phyloP scores from a whole-genome alignment of 495 filamentous ascomycete species.

The Zalerion maritima region DNA sequence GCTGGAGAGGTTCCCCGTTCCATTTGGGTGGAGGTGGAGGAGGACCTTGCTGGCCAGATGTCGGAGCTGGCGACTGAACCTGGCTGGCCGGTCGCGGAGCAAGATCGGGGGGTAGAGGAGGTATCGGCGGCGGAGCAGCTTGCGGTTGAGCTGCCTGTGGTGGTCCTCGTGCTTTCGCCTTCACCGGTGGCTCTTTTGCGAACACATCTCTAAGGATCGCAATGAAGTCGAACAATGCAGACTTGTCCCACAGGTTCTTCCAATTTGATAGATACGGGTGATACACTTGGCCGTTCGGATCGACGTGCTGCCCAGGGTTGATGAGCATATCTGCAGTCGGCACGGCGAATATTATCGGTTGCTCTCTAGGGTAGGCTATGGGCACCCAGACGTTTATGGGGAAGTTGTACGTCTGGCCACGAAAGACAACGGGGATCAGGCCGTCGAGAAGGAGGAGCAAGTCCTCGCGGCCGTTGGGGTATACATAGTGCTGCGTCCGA shows the following conservation, averaged over 20 bases:
- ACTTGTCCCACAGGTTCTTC: constrained; percentile 83
- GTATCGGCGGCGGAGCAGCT: constrained; percentile 26
- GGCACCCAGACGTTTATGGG: constrained; percentile 94
- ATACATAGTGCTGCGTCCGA: constrained; percentile 92
- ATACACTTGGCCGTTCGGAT: constrained; percentile 85
- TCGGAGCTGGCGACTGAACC: constrained; percentile 3
- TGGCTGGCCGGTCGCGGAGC: constrained; percentile 9
- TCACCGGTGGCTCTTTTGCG: constrained; percentile 84
- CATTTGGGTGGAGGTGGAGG: constrained; percentile 2
- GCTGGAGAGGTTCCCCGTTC: constrained; percentile 3
- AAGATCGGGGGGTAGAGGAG: constrained; percentile 23
- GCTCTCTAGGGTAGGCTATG: constrained; percentile 72
- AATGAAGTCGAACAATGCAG: constrained; percentile 64
- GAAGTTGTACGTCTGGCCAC: constrained; percentile 80
- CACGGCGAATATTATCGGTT: constrained; percentile 76
- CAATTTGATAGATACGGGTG: constrained; percentile 90
- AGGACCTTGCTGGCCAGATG: constrained; percentile 3
- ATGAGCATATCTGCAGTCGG: constrained; percentile 82
- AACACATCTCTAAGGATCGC: constrained; percentile 77
- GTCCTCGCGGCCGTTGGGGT: constrained; percentile 74
- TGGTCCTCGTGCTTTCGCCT: constrained; percentile 46
- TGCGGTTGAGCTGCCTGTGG: constrained; percentile 27
- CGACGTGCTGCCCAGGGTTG: constrained; percentile 84
- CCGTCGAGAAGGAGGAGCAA: constrained; percentile 78
- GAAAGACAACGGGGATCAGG: constrained; percentile 75